Evolutionary conservation across 495 filamentous ascomycete species (phyloP), one percentile per base, ranked within the genome.

Genomic region (Hypoxylon crocopeplum): DNA sequence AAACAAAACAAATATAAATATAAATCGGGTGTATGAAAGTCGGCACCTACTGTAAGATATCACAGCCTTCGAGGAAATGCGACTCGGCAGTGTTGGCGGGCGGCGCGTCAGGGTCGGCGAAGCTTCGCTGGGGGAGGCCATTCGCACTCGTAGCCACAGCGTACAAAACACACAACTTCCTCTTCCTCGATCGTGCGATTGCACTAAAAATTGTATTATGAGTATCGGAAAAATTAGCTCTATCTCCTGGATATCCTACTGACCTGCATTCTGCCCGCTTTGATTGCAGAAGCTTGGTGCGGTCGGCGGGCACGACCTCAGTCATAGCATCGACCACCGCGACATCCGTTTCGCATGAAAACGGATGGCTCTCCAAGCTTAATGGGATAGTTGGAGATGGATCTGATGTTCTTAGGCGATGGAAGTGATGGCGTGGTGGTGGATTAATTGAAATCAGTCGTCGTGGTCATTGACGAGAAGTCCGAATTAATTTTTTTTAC

Each of bases 91-190:
- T 60, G 53, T 76, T 74, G 72, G 74, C 71, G 60, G 84, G 57
- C 21, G 67, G 70, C 73, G 72, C 85, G 73, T 77, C 76, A 19
- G 69, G 67, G 56, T 74, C 69, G 68, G 53, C 66, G 49, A 71
- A 70, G 66, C 74, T 76, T 62, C 70, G 65, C 66, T 70, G 70
- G 40, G 74, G 73, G 58, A 78, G 71, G 63, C 59, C 71, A 70
- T 77, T 70, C 42, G 73, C 60, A 66, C 75, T 77, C 59, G 79
- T 72, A 66, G 82, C 78, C 72, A 84, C 78, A 52, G 80, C 75
- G 77, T 87, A 93, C 64, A 96, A 82, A 77, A 91, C 88, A 65
- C 84, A 86, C 69, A 96, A 78, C 76, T 93, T 93, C 72, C 88
- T 86, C 81, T 92, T 90, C 68, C 89, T 88, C 77, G 87, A 88